Evolutionary conservation across 495 filamentous ascomycete genomes (phyloP), one percentile per base, ranked within the genome.

Genomic region (Lophium mytilinum): DNA sequence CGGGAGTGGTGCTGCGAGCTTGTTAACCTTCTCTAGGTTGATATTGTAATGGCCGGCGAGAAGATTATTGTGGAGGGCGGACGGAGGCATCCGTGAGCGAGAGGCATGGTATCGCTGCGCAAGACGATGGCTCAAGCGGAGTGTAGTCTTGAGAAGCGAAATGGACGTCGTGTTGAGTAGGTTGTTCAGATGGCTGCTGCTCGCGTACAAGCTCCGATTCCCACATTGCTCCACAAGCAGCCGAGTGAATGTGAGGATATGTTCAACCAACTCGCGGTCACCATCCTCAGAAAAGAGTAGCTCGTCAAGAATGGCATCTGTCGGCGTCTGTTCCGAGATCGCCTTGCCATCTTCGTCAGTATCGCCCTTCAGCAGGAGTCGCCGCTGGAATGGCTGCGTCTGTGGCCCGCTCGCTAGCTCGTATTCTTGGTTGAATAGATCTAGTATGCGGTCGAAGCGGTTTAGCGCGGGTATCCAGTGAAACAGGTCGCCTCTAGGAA

Each of bases 391-490:
- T 35, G 84, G 80, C 63, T 82, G 79, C 34, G 76, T 83, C 68
- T 99, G 93, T 8, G 90, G 88, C 4, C 89, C 89, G 49, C 84
- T 80, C 53, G 82, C 81, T 34, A 99, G 77, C 58, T 80, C 82
- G 73, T 99, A 97, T 63, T 83, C 86, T 37, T 84, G 76, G 68
- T 83, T 89, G 67, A 91, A 86, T 24, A 81, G 79, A 55, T 94
- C 88, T 15, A 97, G 75, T 55, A 96, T 82, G 58, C 80, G 79
- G 71, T 99, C 94, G 71, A 99, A 97, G 57, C 91, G 85, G 73
- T 99, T 92, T 46, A 99, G 76, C 40, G 95, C 78, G 35, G 88
- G 84, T 66, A 97, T 96, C 94, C 94, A 99, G 76, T 99, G 90
- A 66, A 97, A 97, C 42, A 97, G 77, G 65, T 99, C 94, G 46